These are phyloP conservation scores for Thelephora ganbajun DNA, from an alignment of 768 basidiomycete genomes.

Conservation along the genomic window DNA sequence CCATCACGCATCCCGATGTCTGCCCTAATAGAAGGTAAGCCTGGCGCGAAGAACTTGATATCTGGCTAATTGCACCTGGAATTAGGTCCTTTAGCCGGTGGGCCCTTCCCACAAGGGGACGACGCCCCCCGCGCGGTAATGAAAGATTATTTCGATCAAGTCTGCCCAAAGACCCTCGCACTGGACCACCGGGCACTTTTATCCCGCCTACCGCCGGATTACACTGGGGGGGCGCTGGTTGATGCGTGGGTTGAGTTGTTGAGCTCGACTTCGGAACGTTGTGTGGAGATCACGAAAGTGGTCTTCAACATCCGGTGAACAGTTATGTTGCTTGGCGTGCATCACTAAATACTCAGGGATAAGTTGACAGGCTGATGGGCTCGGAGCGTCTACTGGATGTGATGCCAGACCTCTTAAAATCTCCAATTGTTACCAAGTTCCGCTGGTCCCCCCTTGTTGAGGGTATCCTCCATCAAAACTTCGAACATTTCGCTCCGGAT, in stretches of 20 bases:
- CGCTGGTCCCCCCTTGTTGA: constrained; percentile 1
- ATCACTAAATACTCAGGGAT: constrained; percentile 8
- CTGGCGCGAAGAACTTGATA: too few species aligned
- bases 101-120: constrained; percentile 19
- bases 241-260: constrained; percentile 25
- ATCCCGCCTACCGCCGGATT: constrained; percentile 18
- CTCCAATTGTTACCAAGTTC: constrained; percentile 5
- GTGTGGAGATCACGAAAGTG: constrained; percentile 21
- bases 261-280: constrained; percentile 21
- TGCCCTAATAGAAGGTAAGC: constrained; percentile 33
- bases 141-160: constrained; percentile 23
- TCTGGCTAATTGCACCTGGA: too few species aligned
- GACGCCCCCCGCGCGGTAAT: constrained; percentile 21
- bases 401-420: constrained; percentile 2
- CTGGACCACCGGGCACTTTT: constrained; percentile 12
- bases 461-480: constrained; percentile 1
- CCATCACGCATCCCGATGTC: constrained; percentile 40
- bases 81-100: constrained; percentile 29
- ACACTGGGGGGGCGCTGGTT: constrained; percentile 18
- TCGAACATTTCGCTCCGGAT: constrained; percentile 1
- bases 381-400: constrained; percentile 2
- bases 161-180: constrained; percentile 24
- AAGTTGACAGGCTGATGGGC: constrained; percentile 6
- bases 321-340: background rate
- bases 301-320: constrained; percentile 26